Conservation (phyloP, 352 stramenopile genomes). For the Phytophthora ohioensis region DNA sequence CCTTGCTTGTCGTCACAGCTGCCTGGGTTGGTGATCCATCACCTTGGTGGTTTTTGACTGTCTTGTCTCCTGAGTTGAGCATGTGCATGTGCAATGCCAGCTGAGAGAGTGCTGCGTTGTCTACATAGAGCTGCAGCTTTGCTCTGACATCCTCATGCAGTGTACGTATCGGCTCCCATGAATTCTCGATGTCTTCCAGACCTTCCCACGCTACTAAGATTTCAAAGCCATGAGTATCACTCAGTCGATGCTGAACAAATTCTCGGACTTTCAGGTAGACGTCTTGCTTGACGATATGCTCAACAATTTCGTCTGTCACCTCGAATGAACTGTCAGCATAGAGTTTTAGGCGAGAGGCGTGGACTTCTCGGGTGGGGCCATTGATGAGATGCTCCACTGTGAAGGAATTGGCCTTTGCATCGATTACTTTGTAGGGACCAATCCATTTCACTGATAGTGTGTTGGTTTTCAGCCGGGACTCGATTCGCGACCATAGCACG, state of each 20-base stretch:
- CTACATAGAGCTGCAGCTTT: not conserved
- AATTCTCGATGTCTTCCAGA: slow-evolving; percentile 1
- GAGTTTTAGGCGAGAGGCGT: slow-evolving; percentile 3
- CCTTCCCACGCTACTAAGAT: not conserved
- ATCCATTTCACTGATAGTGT: not conserved
- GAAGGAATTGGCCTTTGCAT: slow-evolving; percentile 1
- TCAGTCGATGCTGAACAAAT: not conserved
- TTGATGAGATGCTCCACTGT: not conserved
- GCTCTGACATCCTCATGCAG: not conserved
- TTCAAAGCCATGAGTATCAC: not conserved
- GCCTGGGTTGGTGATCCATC: too few species aligned
- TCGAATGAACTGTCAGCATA: not conserved
- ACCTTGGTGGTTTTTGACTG: too few species aligned
- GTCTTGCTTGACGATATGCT: not conserved
- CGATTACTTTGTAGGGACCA: not conserved
- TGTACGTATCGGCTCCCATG: not conserved
- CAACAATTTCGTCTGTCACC: not conserved
- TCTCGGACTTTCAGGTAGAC: not conserved
- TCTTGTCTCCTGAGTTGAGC: not conserved
- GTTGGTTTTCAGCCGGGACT: not conserved
- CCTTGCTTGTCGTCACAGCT: too few species aligned
- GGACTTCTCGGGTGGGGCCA: not conserved
- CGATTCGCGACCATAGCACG: not conserved
- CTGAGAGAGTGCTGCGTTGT: not conserved
- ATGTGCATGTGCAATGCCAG: not conserved